Evolutionary conservation across 768 basidiomycete genomes (phyloP), one percentile per base, ranked within the genome.

Genomic region (Boletus barrowsii): DNA sequence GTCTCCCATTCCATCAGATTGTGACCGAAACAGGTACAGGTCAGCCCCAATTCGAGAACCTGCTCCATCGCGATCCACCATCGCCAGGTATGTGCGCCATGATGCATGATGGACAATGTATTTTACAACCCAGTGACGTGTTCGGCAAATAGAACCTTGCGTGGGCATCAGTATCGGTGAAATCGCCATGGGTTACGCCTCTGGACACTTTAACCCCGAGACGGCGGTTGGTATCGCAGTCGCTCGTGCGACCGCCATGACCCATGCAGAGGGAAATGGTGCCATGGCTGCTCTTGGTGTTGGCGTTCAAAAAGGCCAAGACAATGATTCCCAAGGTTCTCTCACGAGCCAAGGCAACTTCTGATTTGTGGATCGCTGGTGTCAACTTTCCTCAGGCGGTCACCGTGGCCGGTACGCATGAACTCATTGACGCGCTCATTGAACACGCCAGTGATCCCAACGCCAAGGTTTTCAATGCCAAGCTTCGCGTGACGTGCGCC

Each of bases 381-480:
- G 65, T 73, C 58, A 73, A 73, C 53, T 73, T 68, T 18, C 68
- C 70, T 44, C 66, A 72, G 13, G 70, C 72, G 18, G 70, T 73
- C 33, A 70, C 72, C 3, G 59, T 73, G n/a, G 70, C 72, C 6
- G 72, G 73, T 20, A 56, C 43, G 15, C 63, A 67, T 17, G 62
- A 67, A 32, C 64, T 70, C 11, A 58, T 74, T 46, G 67, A 73
- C 15, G 65, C 62, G 5, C 47, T 73, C n/a, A 11, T 61, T 17
- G 59, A 58, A 22, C 61, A 68, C 13, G 62, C 64, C 17, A 63
- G 61, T 18, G 58, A 68, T 33, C 69, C 68, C 14, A 52, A 59
- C 24, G 61, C 62, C 42, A 62, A 60, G 29, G 60, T 68, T 7
- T 70, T 71, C 29, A 56, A 53, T 17, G 59, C 59, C 2, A 65